phyloP scores from a whole-genome alignment of 108 stramenopile species.

The Epithemia pelagica region DNA sequence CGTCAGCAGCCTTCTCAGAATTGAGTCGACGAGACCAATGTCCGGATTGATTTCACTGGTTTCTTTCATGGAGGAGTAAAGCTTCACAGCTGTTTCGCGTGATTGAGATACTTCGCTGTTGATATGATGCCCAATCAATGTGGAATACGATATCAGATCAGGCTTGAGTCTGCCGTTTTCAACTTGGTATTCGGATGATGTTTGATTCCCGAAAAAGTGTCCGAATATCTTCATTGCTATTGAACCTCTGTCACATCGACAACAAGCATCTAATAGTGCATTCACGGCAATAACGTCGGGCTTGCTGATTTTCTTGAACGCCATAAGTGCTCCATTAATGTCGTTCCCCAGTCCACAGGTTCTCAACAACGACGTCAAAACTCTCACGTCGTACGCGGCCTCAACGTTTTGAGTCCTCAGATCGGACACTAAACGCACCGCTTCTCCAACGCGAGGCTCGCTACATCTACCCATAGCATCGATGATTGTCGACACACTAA shows the following conservation, averaged over 20 bases:
- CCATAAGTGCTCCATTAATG: constrained; percentile 38
- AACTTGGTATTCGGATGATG: neutral
- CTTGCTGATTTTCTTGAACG: constrained; percentile 33
- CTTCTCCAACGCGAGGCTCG: constrained; percentile 54
- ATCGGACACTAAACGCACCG: constrained; percentile 42
- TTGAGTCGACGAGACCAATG: constrained; percentile 59
- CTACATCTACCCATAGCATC: constrained; percentile 59
- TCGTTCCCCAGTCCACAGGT: constrained; percentile 44
- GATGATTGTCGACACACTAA: constrained; percentile 50
- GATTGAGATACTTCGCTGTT: constrained; percentile 38
- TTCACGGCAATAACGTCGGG: constrained; percentile 76
- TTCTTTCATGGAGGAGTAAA: constrained; percentile 68
- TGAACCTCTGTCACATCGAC: constrained; percentile 37
- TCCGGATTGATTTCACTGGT: constrained; percentile 52
- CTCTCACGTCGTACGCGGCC: constrained; percentile 28
- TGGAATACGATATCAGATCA: constrained; percentile 74
- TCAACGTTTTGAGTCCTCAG: constrained; percentile 39
- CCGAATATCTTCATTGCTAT: constrained; percentile 52
- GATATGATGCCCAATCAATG: constrained; percentile 50
- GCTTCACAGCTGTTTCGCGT: constrained; percentile 26
- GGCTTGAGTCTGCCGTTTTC: constrained; percentile 21
- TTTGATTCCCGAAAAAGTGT: constrained; percentile 25
- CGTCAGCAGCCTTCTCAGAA: constrained; percentile 46
- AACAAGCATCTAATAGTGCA: constrained; percentile 63
- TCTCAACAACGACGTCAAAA: constrained; percentile 61